Percentiles rank a stretch among this genome's conserved stretches.
phyloP scores from a whole-genome alignment of 1,284 basidiomycete genomes.

The Ceratobasidium papillatum region DNA sequence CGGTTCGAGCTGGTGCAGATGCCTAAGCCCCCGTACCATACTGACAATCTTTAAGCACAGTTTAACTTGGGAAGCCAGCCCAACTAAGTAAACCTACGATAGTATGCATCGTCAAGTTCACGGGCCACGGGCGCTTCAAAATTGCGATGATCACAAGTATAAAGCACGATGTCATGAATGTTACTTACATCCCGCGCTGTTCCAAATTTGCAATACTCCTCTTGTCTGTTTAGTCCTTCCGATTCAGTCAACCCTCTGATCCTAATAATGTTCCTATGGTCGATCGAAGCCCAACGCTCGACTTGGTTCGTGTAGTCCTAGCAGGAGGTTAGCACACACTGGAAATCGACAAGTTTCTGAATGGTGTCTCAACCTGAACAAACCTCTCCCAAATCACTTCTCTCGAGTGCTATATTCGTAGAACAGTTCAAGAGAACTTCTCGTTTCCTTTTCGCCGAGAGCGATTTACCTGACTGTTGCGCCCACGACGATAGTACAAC shows the following conservation, averaged over 20 bases:
- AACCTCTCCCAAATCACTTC: no score
- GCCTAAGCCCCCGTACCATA: background rate
- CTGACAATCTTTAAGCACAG: background rate
- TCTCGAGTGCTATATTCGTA: no score
- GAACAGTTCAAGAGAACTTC: no score
- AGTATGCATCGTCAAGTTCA: background rate
- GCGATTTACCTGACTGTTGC: background rate
- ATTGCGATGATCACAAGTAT: background rate
- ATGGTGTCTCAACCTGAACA: no score
- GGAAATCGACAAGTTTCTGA: no score
- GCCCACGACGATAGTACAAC: background rate
- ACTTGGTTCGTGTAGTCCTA: background rate
- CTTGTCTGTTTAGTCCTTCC: background rate
- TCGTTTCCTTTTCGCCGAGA: no score
- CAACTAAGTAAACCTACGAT: background rate
- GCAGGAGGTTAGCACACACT: no score
- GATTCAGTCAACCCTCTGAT: background rate
- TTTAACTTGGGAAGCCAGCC: background rate
- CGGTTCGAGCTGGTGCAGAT: constrained; percentile 11
- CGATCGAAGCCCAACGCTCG: background rate
- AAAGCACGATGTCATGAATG: background rate
- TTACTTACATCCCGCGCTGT: background rate
- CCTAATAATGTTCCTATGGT: background rate
- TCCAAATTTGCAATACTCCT: background rate
- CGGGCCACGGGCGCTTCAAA: background rate